These are phyloP conservation scores for Fragaria vesca DNA, from an alignment of 306 rosid genomes.

Conservation along the genomic window DNA sequence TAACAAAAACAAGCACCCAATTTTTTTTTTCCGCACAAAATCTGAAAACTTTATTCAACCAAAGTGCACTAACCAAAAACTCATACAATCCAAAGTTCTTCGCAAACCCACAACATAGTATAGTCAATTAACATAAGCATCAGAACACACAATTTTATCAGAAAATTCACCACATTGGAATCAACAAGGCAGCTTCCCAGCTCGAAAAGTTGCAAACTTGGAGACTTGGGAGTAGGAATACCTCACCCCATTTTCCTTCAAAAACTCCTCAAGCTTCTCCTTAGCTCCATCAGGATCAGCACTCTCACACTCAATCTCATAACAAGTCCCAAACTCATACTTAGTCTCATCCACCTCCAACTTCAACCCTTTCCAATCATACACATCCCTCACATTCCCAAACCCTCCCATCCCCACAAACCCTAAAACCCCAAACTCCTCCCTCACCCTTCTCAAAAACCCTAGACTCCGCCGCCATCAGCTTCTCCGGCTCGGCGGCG, in stretches of 20 bases:
- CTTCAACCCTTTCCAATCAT: constrained; percentile 82
- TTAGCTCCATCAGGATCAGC: constrained; percentile 69
- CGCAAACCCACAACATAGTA: not conserved
- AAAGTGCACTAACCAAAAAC: not conserved
- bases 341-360: constrained; percentile 86
- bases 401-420: constrained; percentile 80
- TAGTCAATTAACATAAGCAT: not conserved
- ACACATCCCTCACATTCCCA: constrained; percentile 71
- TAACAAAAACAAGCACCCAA: too few species aligned
- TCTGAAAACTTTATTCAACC: not conserved
- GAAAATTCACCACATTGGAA: constrained; percentile 8
- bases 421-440: constrained; percentile 65
- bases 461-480: constrained; percentile 61
- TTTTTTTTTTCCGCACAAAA: not conserved
- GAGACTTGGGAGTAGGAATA: constrained; percentile 61
- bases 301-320: constrained; percentile 91
- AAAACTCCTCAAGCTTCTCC: constrained; percentile 54
- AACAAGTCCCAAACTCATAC: constrained; percentile 66
- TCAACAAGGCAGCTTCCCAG: constrained; percentile 41
- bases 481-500: constrained; percentile 56
- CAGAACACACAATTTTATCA: not conserved
- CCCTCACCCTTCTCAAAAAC: constrained; percentile 65
- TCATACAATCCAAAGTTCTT: not conserved
- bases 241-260: constrained; percentile 61
- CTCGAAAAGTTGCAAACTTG: constrained; percentile 65